Evolutionary conservation across 1,139 yeast species (phyloP), one percentile per base, ranked within the genome.

Genomic region (Geotrichum siamense): DNA sequence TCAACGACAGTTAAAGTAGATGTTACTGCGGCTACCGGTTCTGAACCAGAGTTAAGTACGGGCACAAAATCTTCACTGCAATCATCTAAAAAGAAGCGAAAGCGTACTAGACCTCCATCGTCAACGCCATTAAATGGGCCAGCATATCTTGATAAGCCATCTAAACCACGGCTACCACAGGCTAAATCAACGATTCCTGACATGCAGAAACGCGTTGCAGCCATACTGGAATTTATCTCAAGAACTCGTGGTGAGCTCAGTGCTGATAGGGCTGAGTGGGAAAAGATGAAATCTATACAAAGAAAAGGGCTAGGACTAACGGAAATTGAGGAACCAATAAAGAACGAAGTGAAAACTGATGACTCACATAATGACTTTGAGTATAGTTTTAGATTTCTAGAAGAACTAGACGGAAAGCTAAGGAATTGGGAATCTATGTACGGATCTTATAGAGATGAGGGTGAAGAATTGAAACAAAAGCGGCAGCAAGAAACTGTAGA

Each of bases 201-300:
- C 59, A 78, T 89, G 79, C 76, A 89, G 45, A 80, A 86, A 57
- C 72, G 98, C 47, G 84, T 87, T 1, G 83, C 89, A 3, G 94
- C 96, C 2, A 87, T 91, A 16, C 68, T 89, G 55, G 97, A 91
- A 64, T 91, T 89, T 72, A 72, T 89, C 25, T 86, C 86, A 6
- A 71, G 95, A 39, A 82, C 94, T 1, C 94, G 86, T 60, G 63
- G 78, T 47, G 96, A 91, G 57, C 67, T 87, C 50, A 80, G 79
- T 36, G 76, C 75, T 42, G 96, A 87, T 56, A 78, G 79, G 51
- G 66, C 70, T 8, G 71, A 72, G 47, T 75, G 83, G 54, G 65
- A 68, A 33, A 71, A 69, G 51, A 61, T 79, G 48, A 65, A 75
- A 39, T 67, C 25, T 1, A 25, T 36, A 9, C 27, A 16, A 19